These are phyloP conservation scores for Knoxdaviesia capensis DNA, from an alignment of 2,329 filamentous ascomycete genomes.

Conservation along the genomic window DNA sequence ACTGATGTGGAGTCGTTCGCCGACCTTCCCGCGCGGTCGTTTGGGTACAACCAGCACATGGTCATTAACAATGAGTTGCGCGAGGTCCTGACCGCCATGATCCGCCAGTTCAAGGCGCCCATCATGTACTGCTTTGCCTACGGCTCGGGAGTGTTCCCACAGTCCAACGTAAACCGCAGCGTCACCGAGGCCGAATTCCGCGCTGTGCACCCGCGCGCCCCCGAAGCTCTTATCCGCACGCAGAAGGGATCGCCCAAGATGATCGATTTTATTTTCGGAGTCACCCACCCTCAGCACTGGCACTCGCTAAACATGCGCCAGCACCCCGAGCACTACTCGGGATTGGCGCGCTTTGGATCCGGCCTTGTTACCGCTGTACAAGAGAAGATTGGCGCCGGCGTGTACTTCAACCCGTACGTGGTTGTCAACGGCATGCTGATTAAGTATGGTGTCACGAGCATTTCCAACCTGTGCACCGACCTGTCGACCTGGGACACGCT, in stretches of 20 bases:
- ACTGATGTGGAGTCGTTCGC: slow-evolving; percentile 21
- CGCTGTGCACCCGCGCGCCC: slow-evolving; percentile 64
- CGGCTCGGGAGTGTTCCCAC: slow-evolving; percentile 87
- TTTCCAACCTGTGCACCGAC: slow-evolving; percentile 74
- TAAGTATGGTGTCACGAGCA: slow-evolving; percentile 93
- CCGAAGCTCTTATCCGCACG: slow-evolving; percentile 60
- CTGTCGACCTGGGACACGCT: slow-evolving; percentile 82
- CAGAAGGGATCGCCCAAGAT: slow-evolving; percentile 84
- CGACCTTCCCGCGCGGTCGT: slow-evolving; percentile 30
- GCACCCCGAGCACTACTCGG: slow-evolving; percentile 84
- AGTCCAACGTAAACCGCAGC: slow-evolving; percentile 32
- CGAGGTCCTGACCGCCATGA: slow-evolving; percentile 64
- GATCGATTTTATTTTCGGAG: slow-evolving; percentile 97
- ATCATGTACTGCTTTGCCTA: slow-evolving; percentile 96
- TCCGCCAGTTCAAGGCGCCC: slow-evolving; percentile 81
- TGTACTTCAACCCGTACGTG: slow-evolving; percentile 95
- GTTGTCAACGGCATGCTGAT: slow-evolving; percentile 89
- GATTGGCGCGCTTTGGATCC: slow-evolving; percentile 63
- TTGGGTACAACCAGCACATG: slow-evolving; percentile 93
- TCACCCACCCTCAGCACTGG: slow-evolving; percentile 90
- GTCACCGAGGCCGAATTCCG: slow-evolving; percentile 35
- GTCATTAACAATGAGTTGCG: slow-evolving; percentile 92
- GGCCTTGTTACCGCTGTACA: slow-evolving; percentile 71
- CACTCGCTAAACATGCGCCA: slow-evolving; percentile 81
- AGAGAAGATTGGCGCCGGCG: slow-evolving; percentile 73